Percentiles rank a stretch among this genome's conserved stretches.
Conservation (phyloP, 2,329 filamentous ascomycete species). For the Teratosphaeria epicoccoides region DNA sequence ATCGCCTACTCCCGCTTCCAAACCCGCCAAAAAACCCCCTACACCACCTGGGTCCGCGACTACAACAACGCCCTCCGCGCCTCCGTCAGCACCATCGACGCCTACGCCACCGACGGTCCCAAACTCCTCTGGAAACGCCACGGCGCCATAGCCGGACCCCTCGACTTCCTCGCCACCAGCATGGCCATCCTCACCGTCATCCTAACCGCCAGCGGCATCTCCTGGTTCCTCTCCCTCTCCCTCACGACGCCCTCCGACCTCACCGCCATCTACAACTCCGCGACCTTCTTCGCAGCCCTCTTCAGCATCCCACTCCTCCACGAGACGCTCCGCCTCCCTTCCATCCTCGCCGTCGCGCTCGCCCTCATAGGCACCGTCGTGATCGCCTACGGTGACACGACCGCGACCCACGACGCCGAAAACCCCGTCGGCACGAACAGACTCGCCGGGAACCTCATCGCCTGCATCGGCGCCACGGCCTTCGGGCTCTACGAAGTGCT, state of each 20-base stretch:
- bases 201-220: slow-evolving; percentile 20
- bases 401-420: slow-evolving; percentile 12
- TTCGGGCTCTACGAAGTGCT: slow-evolving; percentile 27
- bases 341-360: slow-evolving; percentile 21
- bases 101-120: slow-evolving; percentile 18
- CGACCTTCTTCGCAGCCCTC: slow-evolving; percentile 26
- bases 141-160: slow-evolving; percentile 17
- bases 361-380: slow-evolving; percentile 24
- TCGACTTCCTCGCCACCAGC: slow-evolving; percentile 21
- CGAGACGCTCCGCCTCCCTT: slow-evolving; percentile 19
- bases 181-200: slow-evolving; percentile 23
- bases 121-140: slow-evolving; percentile 15
- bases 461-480: slow-evolving; percentile 21
- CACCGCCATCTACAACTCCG: slow-evolving; percentile 27
- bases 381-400: slow-evolving; percentile 26
- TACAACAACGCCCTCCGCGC: slow-evolving; percentile 23
- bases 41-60: slow-evolving; percentile 18
- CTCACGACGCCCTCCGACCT: slow-evolving; percentile 25
- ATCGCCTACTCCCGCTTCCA: slow-evolving; percentile 17
- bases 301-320: slow-evolving; percentile 23
- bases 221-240: slow-evolving; percentile 23
- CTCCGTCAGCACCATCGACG: slow-evolving; percentile 20
- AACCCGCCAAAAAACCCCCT: slow-evolving; percentile 10
- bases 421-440: slow-evolving; percentile 17
- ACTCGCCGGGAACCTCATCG: slow-evolving; percentile 23